Conservation (phyloP, 371 early-diverging fungal genomes). For the Mucor saturninus region DNA sequence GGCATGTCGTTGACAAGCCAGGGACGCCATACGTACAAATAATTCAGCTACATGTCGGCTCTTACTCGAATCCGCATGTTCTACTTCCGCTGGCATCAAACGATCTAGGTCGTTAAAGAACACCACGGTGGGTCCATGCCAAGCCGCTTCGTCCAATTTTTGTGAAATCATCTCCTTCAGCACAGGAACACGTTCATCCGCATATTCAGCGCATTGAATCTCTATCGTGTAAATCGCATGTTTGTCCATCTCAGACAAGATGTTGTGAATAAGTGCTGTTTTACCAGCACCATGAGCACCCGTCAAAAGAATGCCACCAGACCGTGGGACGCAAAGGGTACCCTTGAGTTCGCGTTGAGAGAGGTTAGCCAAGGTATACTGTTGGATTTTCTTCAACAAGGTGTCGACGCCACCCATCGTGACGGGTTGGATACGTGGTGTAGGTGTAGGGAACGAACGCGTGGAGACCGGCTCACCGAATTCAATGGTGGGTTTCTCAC, state of each 20-base stretch:
- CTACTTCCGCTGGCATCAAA: conserved; percentile 83
- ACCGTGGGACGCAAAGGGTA: conserved; percentile 57
- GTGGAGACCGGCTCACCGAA: conserved; percentile 52
- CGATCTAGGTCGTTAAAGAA: conserved; percentile 98
- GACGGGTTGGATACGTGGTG: background rate
- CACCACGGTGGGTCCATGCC: conserved; percentile 83
- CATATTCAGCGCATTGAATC: conserved; percentile 69
- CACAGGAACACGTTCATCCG: conserved; percentile 65
- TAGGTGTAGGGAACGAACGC: background rate
- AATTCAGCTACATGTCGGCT: conserved; percentile 74
- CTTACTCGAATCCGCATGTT: conserved; percentile 76
- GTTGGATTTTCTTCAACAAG: conserved; percentile 46
- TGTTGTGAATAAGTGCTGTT: conserved; percentile 66
- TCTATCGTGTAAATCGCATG: conserved; percentile 62
- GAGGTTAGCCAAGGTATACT: conserved; percentile 59
- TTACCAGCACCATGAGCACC: conserved; percentile 92
- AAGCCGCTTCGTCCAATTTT: conserved; percentile 72
- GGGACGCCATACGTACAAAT: conserved; percentile 55
- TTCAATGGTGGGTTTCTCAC: conserved; percentile 41
- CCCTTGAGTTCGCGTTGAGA: conserved; percentile 53
- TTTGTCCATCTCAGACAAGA: conserved; percentile 46
- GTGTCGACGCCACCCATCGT: conserved; percentile 58
- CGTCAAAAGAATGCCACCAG: conserved; percentile 79
- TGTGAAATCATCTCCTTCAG: conserved; percentile 66
- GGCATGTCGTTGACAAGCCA: conserved; percentile 53